Evolutionary conservation across 805 yeast genomes (phyloP).

Genomic region (Wickerhamiella dianesei): DNA sequence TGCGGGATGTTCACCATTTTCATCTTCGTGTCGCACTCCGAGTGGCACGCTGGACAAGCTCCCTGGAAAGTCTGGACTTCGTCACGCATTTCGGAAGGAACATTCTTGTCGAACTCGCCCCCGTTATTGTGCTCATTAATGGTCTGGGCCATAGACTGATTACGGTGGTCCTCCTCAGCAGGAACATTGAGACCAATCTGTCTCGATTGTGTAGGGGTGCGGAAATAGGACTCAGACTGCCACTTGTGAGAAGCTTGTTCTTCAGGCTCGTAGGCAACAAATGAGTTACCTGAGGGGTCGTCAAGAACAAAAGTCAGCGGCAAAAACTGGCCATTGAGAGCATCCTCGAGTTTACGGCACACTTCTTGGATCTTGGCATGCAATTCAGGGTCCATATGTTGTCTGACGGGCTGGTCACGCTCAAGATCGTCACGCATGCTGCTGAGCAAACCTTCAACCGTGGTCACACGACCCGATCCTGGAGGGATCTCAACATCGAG

Average conservation of each 20-base stretch:
- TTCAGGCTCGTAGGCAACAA: constrained; percentile 61
- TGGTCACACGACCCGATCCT: constrained; percentile 83
- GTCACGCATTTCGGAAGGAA: constrained; percentile 61
- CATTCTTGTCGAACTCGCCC: constrained; percentile 49
- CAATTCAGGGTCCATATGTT: constrained; percentile 57
- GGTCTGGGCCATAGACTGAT: constrained; percentile 24
- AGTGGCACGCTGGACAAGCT: constrained; percentile 79
- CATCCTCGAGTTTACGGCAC: constrained; percentile 43
- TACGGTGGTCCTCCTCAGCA: constrained; percentile 32
- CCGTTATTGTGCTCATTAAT: constrained; percentile 31
- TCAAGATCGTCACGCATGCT: constrained; percentile 76
- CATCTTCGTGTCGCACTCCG: constrained; percentile 85
- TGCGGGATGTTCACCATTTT: constrained; percentile 93
- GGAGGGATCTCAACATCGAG: constrained; percentile 92
- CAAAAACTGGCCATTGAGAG: constrained; percentile 51
- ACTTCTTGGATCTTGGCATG: constrained; percentile 62
- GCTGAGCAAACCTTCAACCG: constrained; percentile 72
- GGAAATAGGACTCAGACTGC: constrained; percentile 66
- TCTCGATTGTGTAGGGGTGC: constrained; percentile 82
- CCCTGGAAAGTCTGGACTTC: constrained; percentile 92
- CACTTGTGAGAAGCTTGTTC: constrained; percentile 83
- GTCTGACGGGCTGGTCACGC: constrained; percentile 70
- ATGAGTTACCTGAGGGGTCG: constrained; percentile 95
- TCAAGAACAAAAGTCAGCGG: constrained; percentile 72
- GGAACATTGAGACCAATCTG: constrained; percentile 48